Percentiles rank a stretch among this genome's conserved stretches.
Conservation (phyloP, 208 protist species). For the Crithidia brevicula region DNA sequence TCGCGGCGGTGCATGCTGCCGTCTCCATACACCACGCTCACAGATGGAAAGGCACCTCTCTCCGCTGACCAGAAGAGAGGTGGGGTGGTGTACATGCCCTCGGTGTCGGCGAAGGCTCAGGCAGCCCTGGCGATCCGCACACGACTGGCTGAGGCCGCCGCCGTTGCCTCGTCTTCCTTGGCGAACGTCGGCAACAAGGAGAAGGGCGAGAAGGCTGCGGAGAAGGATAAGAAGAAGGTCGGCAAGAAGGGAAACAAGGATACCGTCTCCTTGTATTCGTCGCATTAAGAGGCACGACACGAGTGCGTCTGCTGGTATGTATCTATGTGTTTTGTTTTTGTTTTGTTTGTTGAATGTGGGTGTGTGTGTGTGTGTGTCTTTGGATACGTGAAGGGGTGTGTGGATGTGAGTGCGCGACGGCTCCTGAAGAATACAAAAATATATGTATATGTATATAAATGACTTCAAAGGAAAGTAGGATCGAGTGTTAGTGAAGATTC, state of each 20-base stretch:
- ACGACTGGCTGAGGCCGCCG: slow-evolving; percentile 13
- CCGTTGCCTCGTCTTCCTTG: not conserved
- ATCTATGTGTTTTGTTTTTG: not conserved
- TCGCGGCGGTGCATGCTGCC: slow-evolving; percentile 45
- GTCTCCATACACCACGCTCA: slow-evolving; percentile 66
- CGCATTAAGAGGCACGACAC: too few relatives aligned
- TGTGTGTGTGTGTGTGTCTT: too few relatives aligned
- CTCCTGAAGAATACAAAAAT: too few relatives aligned
- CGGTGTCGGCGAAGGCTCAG: slow-evolving; percentile 27
- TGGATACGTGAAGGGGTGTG: too few relatives aligned
- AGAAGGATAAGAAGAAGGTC: slow-evolving; percentile 26
- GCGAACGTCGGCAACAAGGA: not conserved
- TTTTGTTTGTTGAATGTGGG: not conserved
- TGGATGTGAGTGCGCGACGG: not conserved
- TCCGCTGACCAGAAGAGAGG: slow-evolving; percentile 17
- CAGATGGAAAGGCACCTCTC: slow-evolving; percentile 13
- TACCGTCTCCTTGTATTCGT: slow-evolving; percentile 4
- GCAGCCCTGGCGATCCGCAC: slow-evolving; percentile 20
- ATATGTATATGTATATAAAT: slow-evolving; percentile 20
- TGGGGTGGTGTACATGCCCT: slow-evolving; percentile 40
- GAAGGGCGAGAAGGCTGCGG: slow-evolving; percentile 26
- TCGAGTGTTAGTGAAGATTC: too few relatives aligned
- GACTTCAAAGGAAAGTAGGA: too few relatives aligned
- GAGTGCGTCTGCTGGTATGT: not conserved
- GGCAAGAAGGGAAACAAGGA: slow-evolving; percentile 14